Base-by-base conservation (phyloP, 805 yeast species). In the Kodamaea nitidulidarum region DNA sequence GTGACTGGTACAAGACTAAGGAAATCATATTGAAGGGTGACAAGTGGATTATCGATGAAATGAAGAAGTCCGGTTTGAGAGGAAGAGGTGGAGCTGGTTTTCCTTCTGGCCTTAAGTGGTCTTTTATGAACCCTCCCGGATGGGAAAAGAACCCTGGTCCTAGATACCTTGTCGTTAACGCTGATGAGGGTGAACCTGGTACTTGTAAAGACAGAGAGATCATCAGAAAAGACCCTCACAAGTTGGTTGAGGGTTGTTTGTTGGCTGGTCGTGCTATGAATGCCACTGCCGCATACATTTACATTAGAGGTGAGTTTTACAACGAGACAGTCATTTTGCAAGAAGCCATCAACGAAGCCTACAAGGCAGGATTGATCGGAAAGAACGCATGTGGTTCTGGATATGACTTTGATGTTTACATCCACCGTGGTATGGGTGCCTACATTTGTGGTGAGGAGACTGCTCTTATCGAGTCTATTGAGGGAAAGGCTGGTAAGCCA, bases 31-130 rank as follows among this genome's bases (percentile, higher is more conserved):
- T 80, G 45, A 86, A 86, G 62, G 95, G 95, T 32, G 91, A 87
- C 62, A 76, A 78, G 45, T 86, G 95, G 95, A 86, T 86, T 63
- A 86, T 87, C 55, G 88, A 83, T 56, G 91, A 86, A 67, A 80
- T 84, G 71, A 86, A 86, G 60, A 75, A 78, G 53, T 81, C 90
- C 15, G 95, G 95, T 15, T 72, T 86, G 48, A 78, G 95, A 60
- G 95, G 95, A 43, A 79, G 95, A 64, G 95, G 95, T 43, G 95
- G 95, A 56, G 95, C 95, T 33, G 95, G 95, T 12, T 86, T 86
- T 73, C 95, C 95, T 39, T 78, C 88, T 16, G 95, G 95, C 22
- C 75, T 86, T 56, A 86, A 86, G 65, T 86, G 95, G 95, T 84
- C 93, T 16, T 86, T 86, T 60, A 86, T 86, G 95, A 87, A 87